phyloP scores from a whole-genome alignment of 306 rosid species.

The Cucumis sativus region DNA sequence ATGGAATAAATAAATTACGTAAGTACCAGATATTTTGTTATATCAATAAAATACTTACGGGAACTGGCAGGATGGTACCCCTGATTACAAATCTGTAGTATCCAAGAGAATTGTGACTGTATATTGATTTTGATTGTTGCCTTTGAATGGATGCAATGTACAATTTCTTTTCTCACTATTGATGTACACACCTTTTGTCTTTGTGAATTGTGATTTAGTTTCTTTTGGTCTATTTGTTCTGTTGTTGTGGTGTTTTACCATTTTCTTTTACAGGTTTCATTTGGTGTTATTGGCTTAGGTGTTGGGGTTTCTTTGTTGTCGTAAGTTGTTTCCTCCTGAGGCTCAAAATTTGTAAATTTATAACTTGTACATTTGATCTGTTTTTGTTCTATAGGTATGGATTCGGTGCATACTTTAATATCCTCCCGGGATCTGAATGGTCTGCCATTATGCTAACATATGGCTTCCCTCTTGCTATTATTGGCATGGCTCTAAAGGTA shows the following conservation, averaged over 20 bases:
- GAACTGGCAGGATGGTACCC: no score
- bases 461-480: slow-evolving; percentile 96
- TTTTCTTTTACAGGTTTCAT: slow-evolving; percentile 50
- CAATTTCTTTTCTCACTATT: no score
- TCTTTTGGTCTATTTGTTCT: background rate
- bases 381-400: slow-evolving; percentile 50
- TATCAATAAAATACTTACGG: no score
- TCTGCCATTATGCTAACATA: slow-evolving; percentile 91
- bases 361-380: background rate
- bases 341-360: background rate
- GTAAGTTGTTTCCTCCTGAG: slow-evolving; percentile 28
- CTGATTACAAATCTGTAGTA: no score
- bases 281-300: slow-evolving; percentile 67
- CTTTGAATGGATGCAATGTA: no score
- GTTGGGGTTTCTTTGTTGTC: slow-evolving; percentile 64
- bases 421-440: slow-evolving; percentile 97
- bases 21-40: no score
- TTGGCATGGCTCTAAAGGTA: slow-evolving; percentile 99
- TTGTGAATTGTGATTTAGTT: background rate
- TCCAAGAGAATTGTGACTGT: no score
- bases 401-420: slow-evolving; percentile 86
- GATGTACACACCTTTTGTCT: background rate
- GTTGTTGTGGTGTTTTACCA: background rate
- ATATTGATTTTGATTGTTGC: no score
- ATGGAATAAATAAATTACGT: no score